Evolutionary conservation across 1,139 yeast species (phyloP).

Genomic region (Suhomyces terraborum): DNA sequence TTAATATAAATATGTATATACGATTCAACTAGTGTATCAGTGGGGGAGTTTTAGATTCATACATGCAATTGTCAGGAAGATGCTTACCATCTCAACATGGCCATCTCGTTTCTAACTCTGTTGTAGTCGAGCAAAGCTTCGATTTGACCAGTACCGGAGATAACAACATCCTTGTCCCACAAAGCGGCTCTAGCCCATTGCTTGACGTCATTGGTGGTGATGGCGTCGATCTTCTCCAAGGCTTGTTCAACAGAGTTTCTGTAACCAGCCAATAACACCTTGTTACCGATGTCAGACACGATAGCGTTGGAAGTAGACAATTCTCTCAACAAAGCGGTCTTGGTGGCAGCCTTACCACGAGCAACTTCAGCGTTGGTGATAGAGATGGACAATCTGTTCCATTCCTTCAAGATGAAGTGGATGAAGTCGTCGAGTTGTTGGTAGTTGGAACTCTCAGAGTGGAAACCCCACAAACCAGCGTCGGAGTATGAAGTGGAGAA

Average conservation of each 20-base stretch:
- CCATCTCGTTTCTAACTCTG: constrained; percentile 86
- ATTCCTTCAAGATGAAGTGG: constrained; percentile 79
- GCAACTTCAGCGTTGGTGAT: constrained; percentile 76
- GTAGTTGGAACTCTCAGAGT: constrained; percentile 62
- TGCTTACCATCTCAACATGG: constrained; percentile 72
- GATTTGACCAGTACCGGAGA: constrained; percentile 82
- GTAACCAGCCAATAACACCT: constrained; percentile 62
- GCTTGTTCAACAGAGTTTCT: constrained; percentile 62
- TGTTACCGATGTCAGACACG: constrained; percentile 60
- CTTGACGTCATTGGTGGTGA: constrained; percentile 60
- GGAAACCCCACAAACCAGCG: constrained; percentile 82
- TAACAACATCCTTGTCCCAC: constrained; percentile 84
- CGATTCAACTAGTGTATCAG: constrained; percentile 12
- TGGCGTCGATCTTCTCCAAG: constrained; percentile 61
- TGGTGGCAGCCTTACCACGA: constrained; percentile 72
- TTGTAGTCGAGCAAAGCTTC: constrained; percentile 80
- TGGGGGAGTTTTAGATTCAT: constrained; percentile 8
- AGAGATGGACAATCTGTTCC: constrained; percentile 80
- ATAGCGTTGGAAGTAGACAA: constrained; percentile 51
- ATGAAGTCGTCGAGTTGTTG: constrained; percentile 67
- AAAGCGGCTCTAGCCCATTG: constrained; percentile 73
- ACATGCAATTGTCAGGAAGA: constrained; percentile 11
- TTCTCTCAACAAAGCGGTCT: constrained; percentile 56
- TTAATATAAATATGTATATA: constrained; percentile 14
- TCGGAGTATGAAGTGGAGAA: constrained; percentile 73